These are phyloP conservation scores for Chrysanthemum lavandulifolium DNA, from an alignment of 129 eudicot species.

Conservation along the genomic window DNA sequence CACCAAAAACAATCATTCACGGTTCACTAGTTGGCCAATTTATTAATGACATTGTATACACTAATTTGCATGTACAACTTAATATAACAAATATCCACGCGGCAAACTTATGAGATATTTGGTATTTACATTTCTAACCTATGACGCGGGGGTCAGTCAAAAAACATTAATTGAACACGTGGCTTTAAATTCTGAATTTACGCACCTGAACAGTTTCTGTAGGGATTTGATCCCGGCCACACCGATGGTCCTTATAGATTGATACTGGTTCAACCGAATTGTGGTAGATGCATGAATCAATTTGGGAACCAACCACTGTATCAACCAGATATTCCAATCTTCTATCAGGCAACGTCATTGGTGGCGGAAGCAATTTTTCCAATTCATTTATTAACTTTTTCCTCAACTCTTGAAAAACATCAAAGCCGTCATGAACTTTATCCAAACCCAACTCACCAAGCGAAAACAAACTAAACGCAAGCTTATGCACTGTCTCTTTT, in stretches of 20 bases:
- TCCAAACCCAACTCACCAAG: slow-evolving; percentile 40
- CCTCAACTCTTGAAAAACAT: slow-evolving; percentile 41
- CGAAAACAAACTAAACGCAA: slow-evolving; percentile 65
- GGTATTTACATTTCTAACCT: not conserved
- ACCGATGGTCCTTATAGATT: slow-evolving; percentile 70
- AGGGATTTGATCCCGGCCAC: slow-evolving; percentile 77
- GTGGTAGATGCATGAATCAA: slow-evolving; percentile 75
- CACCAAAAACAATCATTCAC: not conserved
- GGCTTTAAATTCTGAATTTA: slow-evolving; percentile 17
- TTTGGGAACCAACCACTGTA: slow-evolving; percentile 54
- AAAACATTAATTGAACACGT: not conserved
- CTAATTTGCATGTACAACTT: not conserved
- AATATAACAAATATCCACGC: not conserved
- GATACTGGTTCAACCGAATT: slow-evolving; percentile 55
- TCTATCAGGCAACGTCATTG: slow-evolving; percentile 71
- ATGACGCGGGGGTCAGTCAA: slow-evolving; percentile 12
- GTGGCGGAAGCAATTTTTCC: slow-evolving; percentile 73
- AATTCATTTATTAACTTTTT: slow-evolving; percentile 46
- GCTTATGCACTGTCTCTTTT: slow-evolving; percentile 63
- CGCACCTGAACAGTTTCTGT: slow-evolving; percentile 85
- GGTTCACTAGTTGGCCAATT: not conserved
- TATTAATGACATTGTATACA: not conserved
- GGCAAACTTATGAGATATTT: not conserved
- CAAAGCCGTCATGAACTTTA: slow-evolving; percentile 32
- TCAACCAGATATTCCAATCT: slow-evolving; percentile 86